These are phyloP conservation scores for Mucor circinelloides DNA, from an alignment of 371 early-diverging fungal genomes.

Conservation along the genomic window DNA sequence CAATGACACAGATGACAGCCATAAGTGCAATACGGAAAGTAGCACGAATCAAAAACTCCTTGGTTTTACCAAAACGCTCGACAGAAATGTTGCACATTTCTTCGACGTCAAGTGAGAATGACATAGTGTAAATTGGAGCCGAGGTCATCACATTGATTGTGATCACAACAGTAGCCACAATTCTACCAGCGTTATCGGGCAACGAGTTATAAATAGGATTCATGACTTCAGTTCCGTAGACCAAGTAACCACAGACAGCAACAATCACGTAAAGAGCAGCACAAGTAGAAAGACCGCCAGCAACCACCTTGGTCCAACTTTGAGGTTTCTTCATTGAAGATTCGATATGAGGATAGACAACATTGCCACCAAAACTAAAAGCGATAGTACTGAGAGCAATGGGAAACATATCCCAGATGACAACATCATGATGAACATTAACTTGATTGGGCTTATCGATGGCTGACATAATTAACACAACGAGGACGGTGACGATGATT, in stretches of 20 bases:
- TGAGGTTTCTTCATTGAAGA: conserved; percentile 80
- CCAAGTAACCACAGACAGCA: conserved; percentile 77
- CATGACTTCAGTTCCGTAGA: conserved; percentile 70
- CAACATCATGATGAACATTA: conserved; percentile 39
- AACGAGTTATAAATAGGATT: conserved; percentile 79
- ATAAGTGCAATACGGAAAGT: conserved; percentile 37
- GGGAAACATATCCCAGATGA: conserved; percentile 56
- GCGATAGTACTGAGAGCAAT: conserved; percentile 66
- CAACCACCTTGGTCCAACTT: conserved; percentile 70
- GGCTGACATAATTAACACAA: conserved; percentile 46
- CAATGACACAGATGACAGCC: conserved; percentile 56
- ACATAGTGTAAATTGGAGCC: conserved; percentile 75
- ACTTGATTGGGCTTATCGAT: conserved; percentile 28
- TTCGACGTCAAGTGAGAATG: conserved; percentile 71
- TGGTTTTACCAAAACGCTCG: conserved; percentile 42
- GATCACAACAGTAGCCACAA: conserved; percentile 71
- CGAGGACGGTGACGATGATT: conserved; percentile 43
- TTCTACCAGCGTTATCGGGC: conserved; percentile 63
- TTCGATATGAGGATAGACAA: conserved; percentile 84
- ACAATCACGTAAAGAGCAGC: conserved; percentile 75
- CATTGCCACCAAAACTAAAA: conserved; percentile 80
- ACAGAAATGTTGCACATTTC: conserved; percentile 52
- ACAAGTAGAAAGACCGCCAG: conserved; percentile 70
- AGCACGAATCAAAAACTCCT: conserved; percentile 24
- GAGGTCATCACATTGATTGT: conserved; percentile 80